A percentile compares a stretch with the other conserved stretches of the same genome.
These are phyloP conservation scores for Heliamphora pulchella DNA, from an alignment of 179 eudicot genomes.

Conservation along the genomic window DNA sequence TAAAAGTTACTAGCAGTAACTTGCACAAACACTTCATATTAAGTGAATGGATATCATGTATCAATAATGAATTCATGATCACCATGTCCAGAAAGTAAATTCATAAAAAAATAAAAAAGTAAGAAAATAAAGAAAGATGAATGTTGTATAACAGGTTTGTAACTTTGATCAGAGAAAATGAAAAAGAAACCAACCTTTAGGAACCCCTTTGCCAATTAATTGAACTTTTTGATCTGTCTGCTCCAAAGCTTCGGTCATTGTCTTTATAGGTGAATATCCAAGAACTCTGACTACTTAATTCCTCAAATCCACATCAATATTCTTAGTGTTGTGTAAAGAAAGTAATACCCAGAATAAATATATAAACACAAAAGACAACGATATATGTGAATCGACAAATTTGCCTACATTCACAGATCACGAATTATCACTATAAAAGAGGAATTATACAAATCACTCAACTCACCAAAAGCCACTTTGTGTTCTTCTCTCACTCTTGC, in stretches of 20 bases:
- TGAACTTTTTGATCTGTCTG: conserved; percentile 77
- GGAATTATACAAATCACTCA: too few relatives aligned
- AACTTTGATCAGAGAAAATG: neutral
- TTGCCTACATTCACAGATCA: too few relatives aligned
- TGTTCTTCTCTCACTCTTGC: too few relatives aligned
- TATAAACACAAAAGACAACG: too few relatives aligned
- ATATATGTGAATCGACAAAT: too few relatives aligned
- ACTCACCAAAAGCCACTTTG: too few relatives aligned
- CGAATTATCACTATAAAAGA: too few relatives aligned
- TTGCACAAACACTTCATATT: too few relatives aligned
- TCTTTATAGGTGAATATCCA: conserved; percentile 66
- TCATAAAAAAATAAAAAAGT: neutral
- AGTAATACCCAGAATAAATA: too few relatives aligned
- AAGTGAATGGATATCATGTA: too few relatives aligned
- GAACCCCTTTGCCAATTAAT: conserved; percentile 87
- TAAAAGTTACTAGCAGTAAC: too few relatives aligned
- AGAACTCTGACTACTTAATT: conserved; percentile 84
- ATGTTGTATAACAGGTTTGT: neutral
- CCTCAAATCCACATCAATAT: conserved; percentile 73
- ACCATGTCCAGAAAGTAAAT: neutral
- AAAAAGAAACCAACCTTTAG: conserved; percentile 52
- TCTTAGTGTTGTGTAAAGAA: conserved; percentile 64
- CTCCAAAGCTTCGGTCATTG: conserved; percentile 75
- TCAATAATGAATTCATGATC: neutral
- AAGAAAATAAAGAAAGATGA: neutral